A percentile compares a stretch with the other conserved stretches of the same genome.
Evolutionary conservation across 176 grass and related monocot genomes (phyloP).

Genomic region (Elaeis guineensis): DNA sequence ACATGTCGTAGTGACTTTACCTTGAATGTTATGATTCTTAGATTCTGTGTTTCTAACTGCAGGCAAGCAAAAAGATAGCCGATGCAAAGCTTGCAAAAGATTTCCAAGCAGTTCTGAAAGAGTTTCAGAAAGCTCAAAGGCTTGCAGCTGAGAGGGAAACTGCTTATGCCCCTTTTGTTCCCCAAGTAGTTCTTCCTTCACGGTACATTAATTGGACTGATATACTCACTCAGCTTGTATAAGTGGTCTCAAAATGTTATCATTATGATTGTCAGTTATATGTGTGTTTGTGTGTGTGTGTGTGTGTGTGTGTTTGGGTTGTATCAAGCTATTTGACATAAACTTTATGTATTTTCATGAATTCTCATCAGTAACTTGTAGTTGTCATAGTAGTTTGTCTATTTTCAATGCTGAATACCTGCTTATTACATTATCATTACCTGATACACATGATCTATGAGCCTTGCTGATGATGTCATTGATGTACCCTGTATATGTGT

Average conservation of each 20-base stretch:
- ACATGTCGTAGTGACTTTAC: too few species aligned
- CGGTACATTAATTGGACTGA: slow-evolving; percentile 21
- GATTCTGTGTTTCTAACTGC: slow-evolving; percentile 13
- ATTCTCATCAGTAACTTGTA: too few species aligned
- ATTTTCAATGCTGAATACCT: slow-evolving; percentile 3
- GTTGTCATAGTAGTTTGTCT: too few species aligned
- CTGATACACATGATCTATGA: background rate
- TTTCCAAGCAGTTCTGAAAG: slow-evolving; percentile 72
- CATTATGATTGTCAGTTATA: too few species aligned
- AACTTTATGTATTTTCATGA: too few species aligned
- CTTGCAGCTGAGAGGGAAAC: slow-evolving; percentile 73
- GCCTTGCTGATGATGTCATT: too few species aligned
- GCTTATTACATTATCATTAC: slow-evolving; percentile 1
- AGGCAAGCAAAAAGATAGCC: slow-evolving; percentile 71
- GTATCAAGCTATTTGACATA: too few species aligned
- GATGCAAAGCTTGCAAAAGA: slow-evolving; percentile 96
- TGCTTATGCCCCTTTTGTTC: slow-evolving; percentile 47
- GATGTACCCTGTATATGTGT: background rate
- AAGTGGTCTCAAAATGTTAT: too few species aligned
- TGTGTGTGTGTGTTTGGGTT: too few species aligned
- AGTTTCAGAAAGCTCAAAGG: slow-evolving; percentile 74
- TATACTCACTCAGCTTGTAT: too few species aligned
- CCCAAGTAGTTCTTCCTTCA: slow-evolving; percentile 45
- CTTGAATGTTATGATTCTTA: background rate
- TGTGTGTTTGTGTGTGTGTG: too few species aligned